Conservation (phyloP, 23 red algal genomes). For the Agarophyton chilense region DNA sequence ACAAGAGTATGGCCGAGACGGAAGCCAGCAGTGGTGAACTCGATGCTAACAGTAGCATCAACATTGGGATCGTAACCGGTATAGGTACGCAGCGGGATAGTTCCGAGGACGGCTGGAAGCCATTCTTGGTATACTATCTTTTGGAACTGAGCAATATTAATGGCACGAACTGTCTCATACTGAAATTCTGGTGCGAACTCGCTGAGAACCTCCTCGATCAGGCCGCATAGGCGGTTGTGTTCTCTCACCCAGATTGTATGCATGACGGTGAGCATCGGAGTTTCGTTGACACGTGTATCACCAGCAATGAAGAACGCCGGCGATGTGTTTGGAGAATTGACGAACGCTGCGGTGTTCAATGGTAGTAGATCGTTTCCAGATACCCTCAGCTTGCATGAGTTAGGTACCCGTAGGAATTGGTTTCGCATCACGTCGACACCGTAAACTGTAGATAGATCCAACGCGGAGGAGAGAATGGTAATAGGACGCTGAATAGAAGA, state of each 20-base stretch:
- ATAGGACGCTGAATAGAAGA: conserved; percentile 13
- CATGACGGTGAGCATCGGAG: conserved; percentile 54
- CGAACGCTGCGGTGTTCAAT: conserved; percentile 26
- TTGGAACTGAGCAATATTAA: conserved; percentile 58
- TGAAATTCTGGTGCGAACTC: neutral
- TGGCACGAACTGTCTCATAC: conserved; percentile 63
- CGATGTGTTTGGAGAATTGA: conserved; percentile 44
- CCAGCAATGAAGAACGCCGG: conserved; percentile 68
- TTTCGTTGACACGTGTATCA: conserved; percentile 64
- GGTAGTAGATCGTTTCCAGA: conserved; percentile 42
- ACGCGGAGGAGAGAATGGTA: conserved; percentile 14
- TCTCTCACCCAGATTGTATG: conserved; percentile 77
- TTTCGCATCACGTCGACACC: conserved; percentile 28
- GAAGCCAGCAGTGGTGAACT: conserved; percentile 72
- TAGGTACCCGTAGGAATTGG: conserved; percentile 15
- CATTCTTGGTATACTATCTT: conserved; percentile 74
- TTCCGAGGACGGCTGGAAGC: conserved; percentile 36
- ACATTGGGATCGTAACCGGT: conserved; percentile 39
- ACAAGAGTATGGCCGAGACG: conserved; percentile 75
- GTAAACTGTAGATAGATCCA: conserved; percentile 60
- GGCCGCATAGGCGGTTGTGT: conserved; percentile 62
- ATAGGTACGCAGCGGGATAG: conserved; percentile 14
- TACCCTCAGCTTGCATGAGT: conserved; percentile 18
- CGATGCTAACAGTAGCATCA: conserved; percentile 44
- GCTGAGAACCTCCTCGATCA: neutral